Percentiles rank a stretch among this genome's conserved stretches.
Evolutionary conservation across 495 filamentous ascomycete genomes (phyloP).

Genomic region (Arthonia radiata): DNA sequence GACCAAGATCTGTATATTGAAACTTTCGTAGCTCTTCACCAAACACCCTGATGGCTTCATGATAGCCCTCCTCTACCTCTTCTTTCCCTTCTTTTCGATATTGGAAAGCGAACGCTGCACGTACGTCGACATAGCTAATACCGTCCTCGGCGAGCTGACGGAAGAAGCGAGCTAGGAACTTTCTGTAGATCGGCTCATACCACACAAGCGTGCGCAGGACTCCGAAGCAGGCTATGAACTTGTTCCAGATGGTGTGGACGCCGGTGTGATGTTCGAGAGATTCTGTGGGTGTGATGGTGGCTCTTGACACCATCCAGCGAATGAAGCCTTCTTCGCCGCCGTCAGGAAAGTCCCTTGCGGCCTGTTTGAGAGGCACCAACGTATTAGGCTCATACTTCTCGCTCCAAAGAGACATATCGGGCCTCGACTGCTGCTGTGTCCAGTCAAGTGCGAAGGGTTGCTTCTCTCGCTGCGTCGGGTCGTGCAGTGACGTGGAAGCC

Average conservation of each 20-base stretch:
- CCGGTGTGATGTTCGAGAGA: slow-evolving; percentile 58
- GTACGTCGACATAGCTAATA: slow-evolving; percentile 53
- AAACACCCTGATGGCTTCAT: slow-evolving; percentile 40
- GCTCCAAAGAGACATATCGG: slow-evolving; percentile 31
- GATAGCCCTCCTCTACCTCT: slow-evolving; percentile 31
- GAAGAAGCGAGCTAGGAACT: slow-evolving; percentile 43
- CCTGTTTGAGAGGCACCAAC: slow-evolving; percentile 31
- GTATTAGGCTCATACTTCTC: slow-evolving; percentile 28
- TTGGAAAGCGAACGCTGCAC: slow-evolving; percentile 29
- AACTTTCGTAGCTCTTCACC: slow-evolving; percentile 62
- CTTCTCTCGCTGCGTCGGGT: slow-evolving; percentile 19
- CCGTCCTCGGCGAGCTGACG: slow-evolving; percentile 46
- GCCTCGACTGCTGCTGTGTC: slow-evolving; percentile 7
- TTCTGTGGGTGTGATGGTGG: slow-evolving; percentile 41
- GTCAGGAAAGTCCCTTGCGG: slow-evolving; percentile 48
- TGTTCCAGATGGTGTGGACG: slow-evolving; percentile 54
- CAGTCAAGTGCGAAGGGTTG: slow-evolving; percentile 31
- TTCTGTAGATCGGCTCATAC: slow-evolving; percentile 80
- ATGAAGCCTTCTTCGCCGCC: slow-evolving; percentile 46
- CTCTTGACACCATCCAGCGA: slow-evolving; percentile 51
- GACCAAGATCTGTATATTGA: slow-evolving; percentile 40
- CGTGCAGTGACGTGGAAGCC: slow-evolving; percentile 25
- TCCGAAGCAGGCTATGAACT: slow-evolving; percentile 45
- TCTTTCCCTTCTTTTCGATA: slow-evolving; percentile 35
- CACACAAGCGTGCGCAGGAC: slow-evolving; percentile 47